Conservation (phyloP, 2,329 filamentous ascomycete species). For the Amphichorda felina region DNA sequence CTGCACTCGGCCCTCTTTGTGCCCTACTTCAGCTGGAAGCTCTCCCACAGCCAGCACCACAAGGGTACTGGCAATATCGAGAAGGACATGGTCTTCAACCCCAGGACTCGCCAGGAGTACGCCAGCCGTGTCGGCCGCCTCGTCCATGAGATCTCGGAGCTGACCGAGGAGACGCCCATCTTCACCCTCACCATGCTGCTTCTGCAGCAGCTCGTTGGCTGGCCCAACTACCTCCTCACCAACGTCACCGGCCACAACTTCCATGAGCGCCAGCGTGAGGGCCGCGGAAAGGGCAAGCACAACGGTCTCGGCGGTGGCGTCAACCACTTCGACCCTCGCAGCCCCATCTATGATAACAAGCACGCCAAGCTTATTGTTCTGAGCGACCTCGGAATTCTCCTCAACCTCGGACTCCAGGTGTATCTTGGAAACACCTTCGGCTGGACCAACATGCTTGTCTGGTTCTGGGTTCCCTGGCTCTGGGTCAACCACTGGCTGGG, state of each 20-base stretch:
- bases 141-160: slow-evolving; percentile 72
- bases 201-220: slow-evolving; percentile 80
- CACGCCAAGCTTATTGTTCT: slow-evolving; percentile 79
- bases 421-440: slow-evolving; percentile 68
- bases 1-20: slow-evolving; percentile 82
- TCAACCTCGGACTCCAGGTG: slow-evolving; percentile 51
- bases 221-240: slow-evolving; percentile 81
- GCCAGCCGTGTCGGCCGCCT: slow-evolving; percentile 63
- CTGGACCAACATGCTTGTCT: slow-evolving; percentile 77
- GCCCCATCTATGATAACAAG: slow-evolving; percentile 83
- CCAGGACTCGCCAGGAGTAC: slow-evolving; percentile 75
- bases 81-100: slow-evolving; percentile 98
- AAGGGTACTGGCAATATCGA: slow-evolving; percentile 96
- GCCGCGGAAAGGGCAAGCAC: slow-evolving; percentile 81
- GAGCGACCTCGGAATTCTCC: slow-evolving; percentile 69
- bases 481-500: slow-evolving; percentile 99
- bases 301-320: slow-evolving; percentile 75
- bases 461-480: slow-evolving; percentile 91
- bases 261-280: slow-evolving; percentile 84
- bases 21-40: slow-evolving; percentile 99
- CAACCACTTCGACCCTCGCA: slow-evolving; percentile 87
- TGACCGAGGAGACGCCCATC: slow-evolving; percentile 90
- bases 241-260: slow-evolving; percentile 96
- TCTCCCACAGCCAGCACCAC: slow-evolving; percentile 98
- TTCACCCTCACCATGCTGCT: slow-evolving; percentile 64